phyloP scores from a whole-genome alignment of 129 eudicot species.

The Centaurea solstitialis region DNA sequence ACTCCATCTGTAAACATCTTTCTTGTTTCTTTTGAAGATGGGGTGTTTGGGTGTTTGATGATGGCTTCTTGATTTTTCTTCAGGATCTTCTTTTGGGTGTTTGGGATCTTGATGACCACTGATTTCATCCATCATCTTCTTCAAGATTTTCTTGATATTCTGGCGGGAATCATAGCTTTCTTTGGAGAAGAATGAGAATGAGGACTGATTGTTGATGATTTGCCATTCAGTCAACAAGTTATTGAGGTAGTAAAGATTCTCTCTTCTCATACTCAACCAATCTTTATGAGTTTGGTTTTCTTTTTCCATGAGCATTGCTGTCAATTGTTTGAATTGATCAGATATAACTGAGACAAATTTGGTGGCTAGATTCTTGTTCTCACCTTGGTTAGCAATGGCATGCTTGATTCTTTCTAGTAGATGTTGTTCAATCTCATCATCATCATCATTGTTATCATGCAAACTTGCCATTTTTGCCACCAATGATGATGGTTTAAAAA shows the following conservation, averaged over 20 bases:
- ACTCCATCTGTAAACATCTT: constrained; percentile 39
- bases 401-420: constrained; percentile 19
- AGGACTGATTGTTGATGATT: constrained; percentile 12
- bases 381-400: neutral
- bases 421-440: constrained; percentile 34
- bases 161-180: neutral
- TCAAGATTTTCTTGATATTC: constrained; percentile 11
- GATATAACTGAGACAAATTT: neutral
- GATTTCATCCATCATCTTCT: constrained; percentile 33
- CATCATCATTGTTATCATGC: constrained; percentile 15
- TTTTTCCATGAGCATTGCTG: neutral
- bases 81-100: neutral
- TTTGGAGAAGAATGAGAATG: neutral
- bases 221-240: constrained; percentile 45
- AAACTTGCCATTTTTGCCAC: constrained; percentile 2
- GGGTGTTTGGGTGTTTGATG: neutral
- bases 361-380: neutral
- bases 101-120: constrained; percentile 14
- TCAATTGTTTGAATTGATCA: neutral
- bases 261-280: constrained; percentile 23
- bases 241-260: constrained; percentile 39
- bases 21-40: neutral
- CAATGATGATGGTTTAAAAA: neutral
- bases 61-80: neutral
- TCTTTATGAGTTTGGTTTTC: neutral